Base-by-base conservation (phyloP, 2,329 filamentous ascomycete genomes). In the Pyricularia sp. region DNA sequence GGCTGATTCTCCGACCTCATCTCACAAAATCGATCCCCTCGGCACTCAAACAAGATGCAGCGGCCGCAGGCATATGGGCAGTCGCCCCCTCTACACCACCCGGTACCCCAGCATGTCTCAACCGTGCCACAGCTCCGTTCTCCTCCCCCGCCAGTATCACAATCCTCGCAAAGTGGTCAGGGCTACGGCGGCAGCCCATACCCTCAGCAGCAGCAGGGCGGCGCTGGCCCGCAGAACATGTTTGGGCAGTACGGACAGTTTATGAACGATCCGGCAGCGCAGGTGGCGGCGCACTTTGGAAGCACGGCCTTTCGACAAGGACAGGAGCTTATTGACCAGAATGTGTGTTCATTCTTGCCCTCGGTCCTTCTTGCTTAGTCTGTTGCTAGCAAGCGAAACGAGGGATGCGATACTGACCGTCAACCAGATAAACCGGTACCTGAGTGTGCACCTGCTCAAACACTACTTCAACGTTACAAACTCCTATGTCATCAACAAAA, bases 381-480 rank as follows among this genome's bases (percentile, higher is more conserved):
- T 55, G 42, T 7, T 10, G 20, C 20, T 9, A 55, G 20, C 42
- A n/a, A 55, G 9, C 42, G 6, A 55, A 31, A 14, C 12, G 25
- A 64, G 61, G 28, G 5, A 4, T n/a, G 17, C 3, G 20, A 11
- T 7, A 20, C 66, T 63, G 12, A 68, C 28, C 28, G 20, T 63
- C 1, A 69, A 55, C 3, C 71, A 86, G 84, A 80, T 86, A 72
- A 85, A 86, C 72, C 84, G 85, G 79, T 97, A 94, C 81, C 90
- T 99, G 80, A 97, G 94, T 76, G 91, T 98, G 74, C 90, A 91
- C 17, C 69, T 70, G n/a, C 86, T 99, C 64, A 99, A 99, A 81
- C 95, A 97, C 81, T 99, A 98, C 85, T 99, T 99, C 84, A 97
- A 98, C 81, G 95, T 99, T 72, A 96, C 94, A 73, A 99, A 99